phyloP scores from a whole-genome alignment of 257 asterid genomes.

The Linaria vulgaris region DNA sequence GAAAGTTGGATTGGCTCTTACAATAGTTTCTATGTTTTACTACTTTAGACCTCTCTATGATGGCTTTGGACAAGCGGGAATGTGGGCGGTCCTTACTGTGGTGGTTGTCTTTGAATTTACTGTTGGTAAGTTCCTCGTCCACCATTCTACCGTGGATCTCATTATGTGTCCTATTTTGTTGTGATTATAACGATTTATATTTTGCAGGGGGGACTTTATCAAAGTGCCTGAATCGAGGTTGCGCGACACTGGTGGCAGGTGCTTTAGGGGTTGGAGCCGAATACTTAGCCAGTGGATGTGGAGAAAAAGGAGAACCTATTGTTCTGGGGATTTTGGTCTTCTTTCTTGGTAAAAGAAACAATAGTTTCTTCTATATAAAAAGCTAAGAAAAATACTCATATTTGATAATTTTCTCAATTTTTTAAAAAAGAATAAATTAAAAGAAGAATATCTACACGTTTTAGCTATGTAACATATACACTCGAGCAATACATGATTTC shows the following conservation, averaged over 20 bases:
- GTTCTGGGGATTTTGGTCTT: constrained; percentile 64
- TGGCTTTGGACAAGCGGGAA: constrained; percentile 66
- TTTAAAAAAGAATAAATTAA: too few species aligned
- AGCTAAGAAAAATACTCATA: too few species aligned
- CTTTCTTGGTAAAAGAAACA: constrained; percentile 58
- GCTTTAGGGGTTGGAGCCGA: constrained; percentile 76
- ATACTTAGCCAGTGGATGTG: constrained; percentile 56
- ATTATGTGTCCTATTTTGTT: neutral
- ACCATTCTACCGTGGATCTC: too few species aligned
- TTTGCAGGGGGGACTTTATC: constrained; percentile 65
- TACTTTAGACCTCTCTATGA: constrained; percentile 58
- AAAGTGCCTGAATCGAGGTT: constrained; percentile 68
- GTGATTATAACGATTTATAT: too few species aligned
- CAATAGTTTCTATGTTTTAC: constrained; percentile 59
- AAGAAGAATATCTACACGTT: neutral
- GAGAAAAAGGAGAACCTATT: constrained; percentile 65
- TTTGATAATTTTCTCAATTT: too few species aligned
- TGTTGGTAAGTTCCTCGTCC: constrained; percentile 42
- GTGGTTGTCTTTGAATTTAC: constrained; percentile 69
- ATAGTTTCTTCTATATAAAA: too few species aligned
- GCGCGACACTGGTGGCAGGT: constrained; percentile 74
- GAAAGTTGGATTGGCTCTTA: constrained; percentile 66
- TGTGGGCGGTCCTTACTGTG: constrained; percentile 81
- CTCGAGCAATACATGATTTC: too few species aligned
- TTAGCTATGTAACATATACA: neutral